Conservation (phyloP, 2,329 filamentous ascomycete genomes). For the Penicillium sumatraense region DNA sequence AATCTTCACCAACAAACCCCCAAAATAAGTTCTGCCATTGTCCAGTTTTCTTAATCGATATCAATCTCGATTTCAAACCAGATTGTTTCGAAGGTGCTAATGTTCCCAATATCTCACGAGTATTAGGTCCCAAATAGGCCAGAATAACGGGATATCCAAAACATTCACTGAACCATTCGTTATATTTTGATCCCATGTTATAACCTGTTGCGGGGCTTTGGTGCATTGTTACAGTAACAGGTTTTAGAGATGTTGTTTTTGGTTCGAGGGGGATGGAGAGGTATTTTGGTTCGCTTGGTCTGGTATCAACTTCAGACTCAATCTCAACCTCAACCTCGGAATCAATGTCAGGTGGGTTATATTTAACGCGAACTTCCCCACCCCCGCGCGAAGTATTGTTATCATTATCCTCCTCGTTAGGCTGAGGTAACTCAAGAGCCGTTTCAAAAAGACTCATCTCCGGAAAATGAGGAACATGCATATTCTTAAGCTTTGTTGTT, state of each 20-base stretch:
- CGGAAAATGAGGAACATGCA: conserved; percentile 63
- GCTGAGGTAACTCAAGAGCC: conserved; percentile 47
- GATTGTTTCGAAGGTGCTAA: conserved; percentile 47
- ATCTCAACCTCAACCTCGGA: too few species aligned
- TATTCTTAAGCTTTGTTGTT: conserved; percentile 50
- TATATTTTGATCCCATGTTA: conserved; percentile 65
- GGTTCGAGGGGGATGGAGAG: conserved; percentile 60
- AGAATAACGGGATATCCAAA: conserved; percentile 67
- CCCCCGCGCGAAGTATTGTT: too few species aligned
- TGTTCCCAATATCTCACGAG: conserved; percentile 66
- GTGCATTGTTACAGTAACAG: conserved; percentile 62
- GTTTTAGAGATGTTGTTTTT: neutral
- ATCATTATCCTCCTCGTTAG: conserved; percentile 23
- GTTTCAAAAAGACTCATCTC: conserved; percentile 69
- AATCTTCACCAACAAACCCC: neutral
- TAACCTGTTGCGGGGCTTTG: conserved; percentile 63
- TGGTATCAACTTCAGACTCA: conserved; percentile 32
- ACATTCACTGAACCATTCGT: conserved; percentile 69
- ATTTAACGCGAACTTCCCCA: conserved; percentile 51
- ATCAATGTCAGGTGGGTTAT: conserved; percentile 38
- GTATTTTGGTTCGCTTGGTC: conserved; percentile 15
- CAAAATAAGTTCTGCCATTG: neutral
- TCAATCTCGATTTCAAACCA: neutral
- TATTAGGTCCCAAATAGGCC: conserved; percentile 67
- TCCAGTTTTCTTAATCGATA: neutral